phyloP scores from a whole-genome alignment of 129 eudicot species.

The Calendula officinalis region DNA sequence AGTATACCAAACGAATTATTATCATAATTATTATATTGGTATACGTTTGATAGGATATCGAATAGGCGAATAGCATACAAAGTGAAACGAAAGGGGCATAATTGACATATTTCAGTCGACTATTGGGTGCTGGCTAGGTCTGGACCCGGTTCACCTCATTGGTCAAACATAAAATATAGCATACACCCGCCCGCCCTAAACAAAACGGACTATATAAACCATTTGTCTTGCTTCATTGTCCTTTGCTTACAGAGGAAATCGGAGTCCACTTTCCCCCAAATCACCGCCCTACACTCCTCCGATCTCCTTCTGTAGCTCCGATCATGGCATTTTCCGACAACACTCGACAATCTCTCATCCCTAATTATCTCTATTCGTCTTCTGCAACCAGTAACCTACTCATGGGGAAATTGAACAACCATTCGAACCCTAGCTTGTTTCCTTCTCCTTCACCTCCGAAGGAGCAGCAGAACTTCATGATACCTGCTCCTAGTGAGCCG shows the following conservation, averaged over 20 bases:
- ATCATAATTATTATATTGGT: too few species aligned
- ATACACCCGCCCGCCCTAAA: slow-evolving; percentile 10
- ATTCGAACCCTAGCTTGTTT: slow-evolving; percentile 18
- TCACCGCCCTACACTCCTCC: slow-evolving; percentile 3
- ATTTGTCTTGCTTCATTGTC: background rate
- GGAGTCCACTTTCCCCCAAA: slow-evolving; percentile 9
- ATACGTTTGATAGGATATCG: too few species aligned
- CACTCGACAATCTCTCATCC: slow-evolving; percentile 57
- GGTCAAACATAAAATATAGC: slow-evolving; percentile 17
- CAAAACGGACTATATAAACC: background rate
- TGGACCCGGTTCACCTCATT: background rate
- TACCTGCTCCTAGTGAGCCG: slow-evolving; percentile 66
- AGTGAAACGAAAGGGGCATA: background rate
- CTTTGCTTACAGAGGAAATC: slow-evolving; percentile 14
- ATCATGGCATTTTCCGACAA: slow-evolving; percentile 41
- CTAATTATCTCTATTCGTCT: slow-evolving; percentile 48
- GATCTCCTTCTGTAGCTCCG: slow-evolving; percentile 20
- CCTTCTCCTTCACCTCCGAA: slow-evolving; percentile 29
- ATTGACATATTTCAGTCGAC: slow-evolving; percentile 1
- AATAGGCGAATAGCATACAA: too few species aligned
- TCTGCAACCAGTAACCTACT: slow-evolving; percentile 38
- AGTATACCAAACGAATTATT: too few species aligned
- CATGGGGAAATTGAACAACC: slow-evolving; percentile 5
- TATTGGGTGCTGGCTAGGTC: slow-evolving; percentile 11
- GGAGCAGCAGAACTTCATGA: slow-evolving; percentile 30